A percentile compares a stretch with the other conserved stretches of the same genome.
Evolutionary conservation across 2,329 filamentous ascomycete species (phyloP).

Genomic region (Talaromyces sp.): DNA sequence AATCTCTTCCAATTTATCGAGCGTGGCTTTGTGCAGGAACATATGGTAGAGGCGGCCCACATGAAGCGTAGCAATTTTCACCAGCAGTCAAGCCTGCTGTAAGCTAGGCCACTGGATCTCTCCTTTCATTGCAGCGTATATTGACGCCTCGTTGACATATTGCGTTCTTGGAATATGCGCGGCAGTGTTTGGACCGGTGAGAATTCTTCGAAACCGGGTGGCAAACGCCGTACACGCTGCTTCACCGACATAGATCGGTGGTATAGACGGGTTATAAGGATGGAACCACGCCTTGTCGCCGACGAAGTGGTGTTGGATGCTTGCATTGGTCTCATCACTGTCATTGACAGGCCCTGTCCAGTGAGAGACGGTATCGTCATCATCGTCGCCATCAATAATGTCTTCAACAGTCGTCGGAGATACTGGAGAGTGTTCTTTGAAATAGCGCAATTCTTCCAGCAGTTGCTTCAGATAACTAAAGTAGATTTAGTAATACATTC

Average conservation of each 20-base stretch:
- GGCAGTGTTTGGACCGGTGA: constrained; percentile 25
- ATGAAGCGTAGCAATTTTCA: constrained; percentile 32
- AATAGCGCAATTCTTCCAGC: constrained; percentile 25
- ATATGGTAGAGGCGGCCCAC: constrained; percentile 32
- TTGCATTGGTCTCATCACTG: constrained; percentile 21
- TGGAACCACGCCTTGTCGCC: constrained; percentile 34
- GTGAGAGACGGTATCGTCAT: constrained; percentile 11
- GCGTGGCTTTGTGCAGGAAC: constrained; percentile 30
- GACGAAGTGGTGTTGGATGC: constrained; percentile 27
- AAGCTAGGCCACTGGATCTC: constrained; percentile 30
- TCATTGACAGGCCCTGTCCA: not conserved
- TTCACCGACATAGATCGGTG: constrained; percentile 34
- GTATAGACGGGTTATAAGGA: constrained; percentile 27
- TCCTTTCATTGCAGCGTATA: constrained; percentile 22
- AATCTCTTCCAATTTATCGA: constrained; percentile 35
- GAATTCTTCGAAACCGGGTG: constrained; percentile 31
- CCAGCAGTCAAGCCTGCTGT: constrained; percentile 30
- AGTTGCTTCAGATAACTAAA: constrained; percentile 29
- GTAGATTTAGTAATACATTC: constrained; percentile 4
- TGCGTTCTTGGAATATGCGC: constrained; percentile 29
- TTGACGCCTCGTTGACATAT: constrained; percentile 26
- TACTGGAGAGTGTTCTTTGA: constrained; percentile 22
- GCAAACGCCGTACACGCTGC: constrained; percentile 36
- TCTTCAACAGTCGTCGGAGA: constrained; percentile 22
- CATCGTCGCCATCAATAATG: constrained; percentile 9